These are phyloP conservation scores for Cryptococcus deneoformans DNA, from an alignment of 1,284 basidiomycete species.

Conservation along the genomic window DNA sequence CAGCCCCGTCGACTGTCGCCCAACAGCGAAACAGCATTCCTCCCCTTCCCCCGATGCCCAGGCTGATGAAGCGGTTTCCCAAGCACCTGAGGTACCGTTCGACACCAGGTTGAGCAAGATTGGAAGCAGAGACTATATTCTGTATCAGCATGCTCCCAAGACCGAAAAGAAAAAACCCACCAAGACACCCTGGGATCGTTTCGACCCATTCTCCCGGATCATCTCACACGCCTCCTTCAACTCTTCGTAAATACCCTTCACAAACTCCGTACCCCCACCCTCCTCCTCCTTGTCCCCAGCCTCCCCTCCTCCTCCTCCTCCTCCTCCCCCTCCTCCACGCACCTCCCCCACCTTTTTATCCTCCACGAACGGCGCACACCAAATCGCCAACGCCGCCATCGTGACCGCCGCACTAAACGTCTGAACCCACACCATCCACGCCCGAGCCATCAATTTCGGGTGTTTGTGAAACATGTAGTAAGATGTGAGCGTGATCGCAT, in stretches of 20 bases:
- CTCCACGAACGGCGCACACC: conserved; percentile 32
- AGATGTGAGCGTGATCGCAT: conserved; percentile 28
- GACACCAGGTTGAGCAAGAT: conserved; percentile 33
- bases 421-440: conserved; percentile 43
- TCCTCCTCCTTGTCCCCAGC: too few species aligned
- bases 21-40: conserved; percentile 44
- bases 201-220: conserved; percentile 34
- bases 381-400: conserved; percentile 40
- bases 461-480: conserved; percentile 34
- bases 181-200: conserved; percentile 24
- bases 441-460: conserved; percentile 32
- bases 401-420: conserved; percentile 41
- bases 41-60: conserved; percentile 27
- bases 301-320: conserved; percentile 9
- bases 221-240: conserved; percentile 34
- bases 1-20: conserved; percentile 33
- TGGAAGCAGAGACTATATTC: conserved; percentile 30
- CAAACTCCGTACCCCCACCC: not conserved
- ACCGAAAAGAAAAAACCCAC: conserved; percentile 12
- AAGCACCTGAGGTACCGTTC: conserved; percentile 31
- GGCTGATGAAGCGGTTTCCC: conserved; percentile 15
- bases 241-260: conserved; percentile 20
- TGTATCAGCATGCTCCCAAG: not conserved
- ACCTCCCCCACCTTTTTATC: not conserved
- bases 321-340: conserved; percentile 17